phyloP scores from a whole-genome alignment of 2,329 filamentous ascomycete genomes.

The Pseudogymnoascus sp. region DNA sequence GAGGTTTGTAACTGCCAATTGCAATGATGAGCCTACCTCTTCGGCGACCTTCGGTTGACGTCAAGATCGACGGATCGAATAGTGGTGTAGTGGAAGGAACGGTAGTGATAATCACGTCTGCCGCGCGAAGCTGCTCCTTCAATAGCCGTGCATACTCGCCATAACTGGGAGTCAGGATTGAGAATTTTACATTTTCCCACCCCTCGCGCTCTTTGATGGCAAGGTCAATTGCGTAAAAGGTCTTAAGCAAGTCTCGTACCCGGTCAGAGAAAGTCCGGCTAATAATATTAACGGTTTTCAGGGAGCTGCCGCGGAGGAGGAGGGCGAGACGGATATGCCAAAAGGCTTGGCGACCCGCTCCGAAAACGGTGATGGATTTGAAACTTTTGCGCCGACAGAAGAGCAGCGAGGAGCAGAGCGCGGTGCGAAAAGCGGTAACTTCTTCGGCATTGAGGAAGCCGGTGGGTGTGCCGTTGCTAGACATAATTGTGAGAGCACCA shows the following conservation, averaged over 20 bases:
- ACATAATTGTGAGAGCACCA: constrained; percentile 63
- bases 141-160: constrained; percentile 58
- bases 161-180: constrained; percentile 59
- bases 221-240: constrained; percentile 37
- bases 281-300: constrained; percentile 75
- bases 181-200: constrained; percentile 59
- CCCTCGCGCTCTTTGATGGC: constrained; percentile 48
- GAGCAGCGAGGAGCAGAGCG: constrained; percentile 60
- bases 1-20: constrained; percentile 58
- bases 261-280: constrained; percentile 61
- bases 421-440: constrained; percentile 73
- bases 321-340: constrained; percentile 88
- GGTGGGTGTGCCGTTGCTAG: constrained; percentile 49
- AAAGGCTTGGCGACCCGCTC: constrained; percentile 82
- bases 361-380: constrained; percentile 74
- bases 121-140: constrained; percentile 59
- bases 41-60: constrained; percentile 57
- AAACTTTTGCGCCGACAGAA: constrained; percentile 58
- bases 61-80: constrained; percentile 67
- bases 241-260: constrained; percentile 42
- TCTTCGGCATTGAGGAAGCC: constrained; percentile 66
- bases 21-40: constrained; percentile 66
- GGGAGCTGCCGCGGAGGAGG: constrained; percentile 59
- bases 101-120: constrained; percentile 82
- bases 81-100: constrained; percentile 67